Base-by-base conservation (phyloP, 805 yeast genomes). In the Starmerella apis region DNA sequence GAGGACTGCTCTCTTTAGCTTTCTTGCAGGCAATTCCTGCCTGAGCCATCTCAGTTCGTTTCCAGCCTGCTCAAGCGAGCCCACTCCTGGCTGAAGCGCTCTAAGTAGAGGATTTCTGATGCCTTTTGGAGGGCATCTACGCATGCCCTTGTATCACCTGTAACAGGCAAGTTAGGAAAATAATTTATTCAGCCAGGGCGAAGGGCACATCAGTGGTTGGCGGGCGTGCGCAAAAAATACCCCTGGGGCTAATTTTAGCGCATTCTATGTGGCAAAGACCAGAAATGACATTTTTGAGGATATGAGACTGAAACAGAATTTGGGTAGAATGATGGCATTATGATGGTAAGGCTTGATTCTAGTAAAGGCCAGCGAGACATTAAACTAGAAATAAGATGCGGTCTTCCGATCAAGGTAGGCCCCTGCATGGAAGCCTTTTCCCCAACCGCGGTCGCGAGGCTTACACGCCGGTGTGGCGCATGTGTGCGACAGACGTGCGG, bases 1-100 rank as follows among this genome's bases (percentile, higher is more conserved):
- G 3, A 47, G 13, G 22, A 82, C 75, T 2, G 95, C 92, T 1
- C 42, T 1, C 13, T 13, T 80, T 79, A 81, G 57, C 66, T 50
- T 1, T 50, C 10, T 14, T 6, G 44, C 30, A 1, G 81, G 80
- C 2, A 82, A 69, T 59, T 81, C 86, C 3, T 64, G 58, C 53
- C 69, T 64, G 27, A 85, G 76, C 92, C 94, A 85, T 11, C 65
- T 61, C 6, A 82, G 56, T 48, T 59, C 63, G 32, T 42, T 49
- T 2, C 33, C 35, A 11, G 55, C 55, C 47, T 52, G 55, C 20
- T 13, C 4, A 25, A 45, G 30, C 19, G 55, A 52, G 16, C 55
- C 55, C 2, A 36, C 37, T 14, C 48, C 55, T 4, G 31, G 43
- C 13, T 36, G 18, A 14, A 48, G 38, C 27, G 20, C 19, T 10